Percentiles rank a stretch among this genome's conserved stretches.
Conservation (phyloP, 202 grass and related monocot genomes). For the Sporobolus alterniflorus region DNA sequence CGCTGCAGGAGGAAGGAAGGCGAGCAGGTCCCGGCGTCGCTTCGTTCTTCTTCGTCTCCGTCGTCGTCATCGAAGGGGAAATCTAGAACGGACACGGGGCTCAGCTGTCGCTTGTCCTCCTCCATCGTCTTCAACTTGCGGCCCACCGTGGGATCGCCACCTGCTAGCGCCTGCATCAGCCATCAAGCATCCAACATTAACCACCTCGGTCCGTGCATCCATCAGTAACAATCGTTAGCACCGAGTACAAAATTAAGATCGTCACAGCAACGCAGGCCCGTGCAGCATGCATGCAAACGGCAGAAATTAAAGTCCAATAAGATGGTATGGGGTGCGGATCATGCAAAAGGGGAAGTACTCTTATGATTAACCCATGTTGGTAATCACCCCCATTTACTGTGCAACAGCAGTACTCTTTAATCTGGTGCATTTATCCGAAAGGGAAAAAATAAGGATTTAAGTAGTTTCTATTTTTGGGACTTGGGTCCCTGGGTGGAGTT, state of each 20-base stretch:
- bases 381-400: not conserved
- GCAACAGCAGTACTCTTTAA: not conserved
- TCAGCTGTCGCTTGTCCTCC: conserved; percentile 81
- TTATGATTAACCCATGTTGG: not conserved
- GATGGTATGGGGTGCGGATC: not conserved
- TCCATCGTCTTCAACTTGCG: conserved; percentile 20
- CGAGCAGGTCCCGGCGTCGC: conserved; percentile 41
- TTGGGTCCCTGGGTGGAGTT: not conserved
- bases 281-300: no score
- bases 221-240: not conserved
- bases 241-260: not conserved
- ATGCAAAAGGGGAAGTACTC: not conserved
- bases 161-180: not conserved
- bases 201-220: not conserved
- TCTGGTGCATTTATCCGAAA: not conserved
- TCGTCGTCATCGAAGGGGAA: conserved; percentile 61
- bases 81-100: conserved; percentile 87
- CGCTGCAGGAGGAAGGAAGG: conserved; percentile 39
- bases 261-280: not conserved
- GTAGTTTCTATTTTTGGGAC: not conserved
- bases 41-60: conserved; percentile 39
- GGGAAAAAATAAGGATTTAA: not conserved
- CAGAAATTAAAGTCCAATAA: no score
- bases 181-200: not conserved
- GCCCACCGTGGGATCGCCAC: conserved; percentile 17